Evolutionary conservation across 1,139 yeast genomes (phyloP), one percentile per base, ranked within the genome.

Genomic region (Pneumocystis canis): DNA sequence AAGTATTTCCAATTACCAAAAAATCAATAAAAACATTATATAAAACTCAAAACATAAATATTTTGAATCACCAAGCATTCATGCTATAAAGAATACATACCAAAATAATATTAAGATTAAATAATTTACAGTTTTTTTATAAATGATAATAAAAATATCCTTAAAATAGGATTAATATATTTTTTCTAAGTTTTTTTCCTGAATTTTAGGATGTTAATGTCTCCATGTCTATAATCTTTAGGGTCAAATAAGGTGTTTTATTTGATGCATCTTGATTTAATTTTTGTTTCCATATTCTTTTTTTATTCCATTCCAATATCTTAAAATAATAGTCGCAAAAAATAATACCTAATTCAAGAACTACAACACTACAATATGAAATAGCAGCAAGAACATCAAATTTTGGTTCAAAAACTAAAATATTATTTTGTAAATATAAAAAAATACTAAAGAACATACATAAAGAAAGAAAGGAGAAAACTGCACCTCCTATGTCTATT

Each of bases 401-500:
- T 58, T 74, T 73, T 5, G 39, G 60, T 6, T 40, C 61, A 20
- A 63, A 60, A 1, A 63, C 63, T 35, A 30, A 14, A 18, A 6
- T 18, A 33, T 56, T 35, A 37, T 6, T 11, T 33, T 56, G 20
- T 6, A 6, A 5, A 56, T 4, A 7, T 5, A 6, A 25, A 33
- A 18, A 18, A 37, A 18, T 1, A 33, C 33, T 30, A 53, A 56
- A 4, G 14, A 7, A 25, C 7, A 66, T 63, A 18, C 76, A 76
- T 85, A 61, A 82, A 79, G n/a, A 82, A 74, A 58, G 85, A 78
- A 72, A 89, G 81, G 66, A 85, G 75, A 71, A 87, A 77, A 18
- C 90, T 0, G 97, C 97, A 11, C 97, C 97, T 61, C 79, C 68
- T 7, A 87, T 80, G 72, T 90, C 97, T 71, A 89, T 78, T n/a